These are phyloP conservation scores for Arabidopsis thaliana DNA, from an alignment of 345 rosid species.

Conservation along the genomic window TAIR10.1 NC_003074.8:18237501-18238000, in stretches of 20 bases:
- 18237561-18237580: conserved; percentile 55
- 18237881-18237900: not conserved
- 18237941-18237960: not conserved
- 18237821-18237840: not conserved
- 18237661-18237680: not conserved
- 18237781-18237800: not conserved
- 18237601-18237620: not conserved
- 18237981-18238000: too few relatives aligned
- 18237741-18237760: too few relatives aligned
- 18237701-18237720: too few relatives aligned
- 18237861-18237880: not conserved
- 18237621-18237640: conserved; percentile 12
- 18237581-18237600: not conserved
- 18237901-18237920: not conserved
- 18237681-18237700: not conserved
- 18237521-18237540: conserved; percentile 56
- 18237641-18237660: conserved; percentile 28
- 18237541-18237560: conserved; percentile 61
- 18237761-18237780: not conserved
- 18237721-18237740: not conserved
- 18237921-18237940: not conserved
- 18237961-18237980: too few relatives aligned
- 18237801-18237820: not conserved
- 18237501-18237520: conserved; percentile 60
- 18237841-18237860: not conserved